Conservation (phyloP, 257 asterid genomes). For the Ocimum tenuiflorum region DNA sequence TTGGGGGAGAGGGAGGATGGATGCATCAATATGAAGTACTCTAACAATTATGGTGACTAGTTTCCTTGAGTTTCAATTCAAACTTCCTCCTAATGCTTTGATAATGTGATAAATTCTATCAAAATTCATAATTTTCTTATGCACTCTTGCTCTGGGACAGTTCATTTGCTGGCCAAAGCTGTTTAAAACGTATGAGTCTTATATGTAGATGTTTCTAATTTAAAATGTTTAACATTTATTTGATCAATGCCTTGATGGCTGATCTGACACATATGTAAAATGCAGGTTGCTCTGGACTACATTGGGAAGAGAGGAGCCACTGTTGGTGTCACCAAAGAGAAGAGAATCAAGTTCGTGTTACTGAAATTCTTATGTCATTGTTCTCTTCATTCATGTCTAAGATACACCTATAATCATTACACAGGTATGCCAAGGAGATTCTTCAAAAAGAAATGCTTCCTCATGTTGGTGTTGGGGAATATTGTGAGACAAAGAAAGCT, state of each 20-base stretch:
- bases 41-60: not conserved
- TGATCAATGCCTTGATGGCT: not conserved
- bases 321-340: slow-evolving; percentile 91
- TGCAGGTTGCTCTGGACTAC: slow-evolving; percentile 94
- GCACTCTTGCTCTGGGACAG: not conserved
- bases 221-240: too few relatives aligned
- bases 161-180: not conserved
- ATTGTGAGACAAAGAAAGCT: slow-evolving; percentile 93
- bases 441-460: slow-evolving; percentile 99
- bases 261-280: not conserved
- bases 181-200: not conserved
- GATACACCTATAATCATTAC: slow-evolving; percentile 14
- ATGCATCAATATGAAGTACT: not conserved
- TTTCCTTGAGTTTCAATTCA: too few relatives aligned
- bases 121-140: not conserved
- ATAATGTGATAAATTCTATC: not conserved
- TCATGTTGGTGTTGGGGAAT: slow-evolving; percentile 91
- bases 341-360: slow-evolving; percentile 75
- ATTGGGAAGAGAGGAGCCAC: slow-evolving; percentile 97
- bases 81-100: not conserved
- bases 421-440: slow-evolving; percentile 90
- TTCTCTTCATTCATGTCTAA: slow-evolving; percentile 7
- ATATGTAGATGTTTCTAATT: too few relatives aligned
- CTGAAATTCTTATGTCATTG: slow-evolving; percentile 13
- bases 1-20: not conserved